A percentile compares a stretch with the other conserved stretches of the same genome.
Evolutionary conservation across 192 early-diverging fungal genomes (phyloP).

Genomic region (Dispira parvispora): DNA sequence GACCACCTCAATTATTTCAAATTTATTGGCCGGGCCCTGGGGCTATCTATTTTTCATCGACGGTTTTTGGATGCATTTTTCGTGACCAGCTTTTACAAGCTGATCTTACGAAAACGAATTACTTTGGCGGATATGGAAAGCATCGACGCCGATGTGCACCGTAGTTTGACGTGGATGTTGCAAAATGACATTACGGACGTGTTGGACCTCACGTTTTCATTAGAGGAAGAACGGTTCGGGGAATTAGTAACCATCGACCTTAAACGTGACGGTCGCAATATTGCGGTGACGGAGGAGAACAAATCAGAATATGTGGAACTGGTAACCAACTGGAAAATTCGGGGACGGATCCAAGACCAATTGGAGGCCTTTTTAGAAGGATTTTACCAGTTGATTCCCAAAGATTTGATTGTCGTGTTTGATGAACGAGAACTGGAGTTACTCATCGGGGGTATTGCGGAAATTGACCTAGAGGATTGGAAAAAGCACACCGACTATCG

Average conservation of each 20-base stretch:
- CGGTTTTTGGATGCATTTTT: slow-evolving; percentile 95
- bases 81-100: slow-evolving; percentile 91
- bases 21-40: slow-evolving; percentile 94
- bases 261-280: slow-evolving; percentile 71
- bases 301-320: slow-evolving; percentile 90
- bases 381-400: slow-evolving; percentile 91
- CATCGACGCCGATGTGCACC: slow-evolving; percentile 82
- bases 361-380: slow-evolving; percentile 89
- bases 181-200: slow-evolving; percentile 81
- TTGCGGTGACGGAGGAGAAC: slow-evolving; percentile 91
- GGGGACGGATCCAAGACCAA: slow-evolving; percentile 86
- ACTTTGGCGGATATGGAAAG: slow-evolving; percentile 83
- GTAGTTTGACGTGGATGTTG: slow-evolving; percentile 88
- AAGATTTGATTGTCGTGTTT: slow-evolving; percentile 88
- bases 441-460: slow-evolving; percentile 89
- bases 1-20: slow-evolving; percentile 97
- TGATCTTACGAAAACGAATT: slow-evolving; percentile 82
- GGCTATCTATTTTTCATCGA: slow-evolving; percentile 93
- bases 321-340: slow-evolving; percentile 77
- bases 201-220: slow-evolving; percentile 76
- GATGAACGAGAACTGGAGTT: slow-evolving; percentile 97
- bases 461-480: slow-evolving; percentile 97
- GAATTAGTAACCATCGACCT: slow-evolving; percentile 76
- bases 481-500: slow-evolving; percentile 97
- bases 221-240: slow-evolving; percentile 90